Conservation (phyloP, 192 early-diverging fungal species). For the Backusella luteola region DNA sequence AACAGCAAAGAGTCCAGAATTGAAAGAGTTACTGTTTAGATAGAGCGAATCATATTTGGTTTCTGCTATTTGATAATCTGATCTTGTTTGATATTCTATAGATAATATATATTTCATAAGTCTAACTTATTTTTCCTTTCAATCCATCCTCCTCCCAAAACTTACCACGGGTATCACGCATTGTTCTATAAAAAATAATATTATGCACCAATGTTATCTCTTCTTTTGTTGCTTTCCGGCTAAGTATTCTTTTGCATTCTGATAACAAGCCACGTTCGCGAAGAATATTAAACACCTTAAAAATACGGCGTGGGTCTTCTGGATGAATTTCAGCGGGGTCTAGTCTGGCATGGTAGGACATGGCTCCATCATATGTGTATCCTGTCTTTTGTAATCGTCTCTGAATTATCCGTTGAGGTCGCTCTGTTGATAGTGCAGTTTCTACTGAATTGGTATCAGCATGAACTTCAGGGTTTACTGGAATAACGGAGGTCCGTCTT, state of each 20-base stretch:
- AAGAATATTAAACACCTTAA: slow-evolving; percentile 60
- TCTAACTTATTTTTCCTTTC: not conserved
- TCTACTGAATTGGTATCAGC: not conserved
- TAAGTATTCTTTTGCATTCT: slow-evolving; percentile 42
- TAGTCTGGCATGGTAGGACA: slow-evolving; percentile 63
- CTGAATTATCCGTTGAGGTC: not conserved
- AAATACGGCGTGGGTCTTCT: slow-evolving; percentile 74
- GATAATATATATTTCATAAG: not conserved
- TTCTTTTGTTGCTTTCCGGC: slow-evolving; percentile 44
- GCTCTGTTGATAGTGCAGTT: not conserved
- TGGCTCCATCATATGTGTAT: slow-evolving; percentile 58
- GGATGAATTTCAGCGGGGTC: slow-evolving; percentile 67
- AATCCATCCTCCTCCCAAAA: not conserved
- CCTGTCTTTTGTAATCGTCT: slow-evolving; percentile 37
- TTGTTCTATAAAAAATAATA: slow-evolving; percentile 37
- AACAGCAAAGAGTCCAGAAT: slow-evolving; percentile 68
- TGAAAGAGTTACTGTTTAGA: slow-evolving; percentile 60
- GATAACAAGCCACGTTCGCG: slow-evolving; percentile 43
- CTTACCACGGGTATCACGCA: slow-evolving; percentile 46
- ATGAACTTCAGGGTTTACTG: not conserved
- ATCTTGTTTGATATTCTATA: not conserved
- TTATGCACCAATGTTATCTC: slow-evolving; percentile 60
- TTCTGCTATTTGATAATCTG: slow-evolving; percentile 27
- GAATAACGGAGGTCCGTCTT: not conserved
- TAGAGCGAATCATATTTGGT: slow-evolving; percentile 66